Conservation (phyloP, 768 basidiomycete species). For the Coprinopsis sp. region DNA sequence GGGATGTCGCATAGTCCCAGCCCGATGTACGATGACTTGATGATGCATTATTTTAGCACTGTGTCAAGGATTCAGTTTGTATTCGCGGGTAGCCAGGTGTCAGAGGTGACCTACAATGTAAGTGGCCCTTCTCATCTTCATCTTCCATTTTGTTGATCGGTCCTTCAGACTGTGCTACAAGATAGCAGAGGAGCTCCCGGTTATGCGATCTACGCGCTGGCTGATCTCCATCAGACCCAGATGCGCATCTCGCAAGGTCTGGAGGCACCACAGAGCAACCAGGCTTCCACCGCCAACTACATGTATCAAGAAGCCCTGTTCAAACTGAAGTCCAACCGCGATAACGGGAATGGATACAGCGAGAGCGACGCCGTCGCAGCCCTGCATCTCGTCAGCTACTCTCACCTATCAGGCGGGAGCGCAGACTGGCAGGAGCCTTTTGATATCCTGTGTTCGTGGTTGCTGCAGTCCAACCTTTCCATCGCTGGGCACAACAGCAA, state of each 20-base stretch:
- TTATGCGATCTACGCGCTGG: slow-evolving; percentile 71
- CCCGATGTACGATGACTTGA: slow-evolving; percentile 49
- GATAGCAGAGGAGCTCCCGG: slow-evolving; percentile 70
- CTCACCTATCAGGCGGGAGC: slow-evolving; percentile 62
- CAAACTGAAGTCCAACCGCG: slow-evolving; percentile 53
- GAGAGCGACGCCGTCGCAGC: slow-evolving; percentile 77
- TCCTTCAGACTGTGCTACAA: slow-evolving; percentile 46
- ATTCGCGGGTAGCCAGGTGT: slow-evolving; percentile 58
- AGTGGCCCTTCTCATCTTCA: slow-evolving; percentile 20
- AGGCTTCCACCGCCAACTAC: slow-evolving; percentile 55
- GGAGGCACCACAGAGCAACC: slow-evolving; percentile 48
- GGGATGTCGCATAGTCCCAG: slow-evolving; percentile 31
- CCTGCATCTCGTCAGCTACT: slow-evolving; percentile 70
- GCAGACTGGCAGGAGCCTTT: slow-evolving; percentile 70
- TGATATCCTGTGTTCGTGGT: slow-evolving; percentile 71
- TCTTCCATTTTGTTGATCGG: slow-evolving; percentile 1
- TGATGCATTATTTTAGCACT: slow-evolving; percentile 72
- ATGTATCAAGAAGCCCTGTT: slow-evolving; percentile 67
- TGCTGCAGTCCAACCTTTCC: slow-evolving; percentile 59
- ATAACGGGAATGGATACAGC: slow-evolving; percentile 47
- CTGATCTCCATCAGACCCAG: slow-evolving; percentile 62
- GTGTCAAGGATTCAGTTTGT: slow-evolving; percentile 64
- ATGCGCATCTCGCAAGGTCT: slow-evolving; percentile 59
- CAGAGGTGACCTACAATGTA: slow-evolving; percentile 63
- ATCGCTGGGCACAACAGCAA: slow-evolving; percentile 56